Percentiles rank a stretch among this genome's conserved stretches.
Evolutionary conservation across 1,139 yeast species (phyloP).

Genomic region (Yarrowia galli): DNA sequence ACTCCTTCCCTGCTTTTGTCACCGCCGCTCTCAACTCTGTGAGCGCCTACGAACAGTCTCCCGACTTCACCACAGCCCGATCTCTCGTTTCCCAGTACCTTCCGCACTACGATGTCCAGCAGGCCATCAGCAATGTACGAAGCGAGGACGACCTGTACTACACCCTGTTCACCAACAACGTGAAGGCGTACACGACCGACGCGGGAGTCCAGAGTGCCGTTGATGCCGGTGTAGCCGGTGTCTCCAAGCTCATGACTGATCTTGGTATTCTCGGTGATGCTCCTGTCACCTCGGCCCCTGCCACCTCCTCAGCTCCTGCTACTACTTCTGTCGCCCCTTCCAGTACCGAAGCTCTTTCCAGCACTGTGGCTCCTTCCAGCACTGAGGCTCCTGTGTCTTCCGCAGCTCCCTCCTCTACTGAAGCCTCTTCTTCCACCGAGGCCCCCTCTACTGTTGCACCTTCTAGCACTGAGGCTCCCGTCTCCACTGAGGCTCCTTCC

Average conservation of each 20-base stretch:
- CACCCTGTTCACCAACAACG: conserved; percentile 15
- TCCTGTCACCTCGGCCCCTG: neutral
- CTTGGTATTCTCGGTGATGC: conserved; percentile 9
- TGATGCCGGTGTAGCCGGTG: neutral
- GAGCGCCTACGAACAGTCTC: conserved; percentile 18
- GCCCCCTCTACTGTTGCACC: neutral
- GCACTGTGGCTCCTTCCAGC: neutral
- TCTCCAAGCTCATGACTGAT: conserved; percentile 18
- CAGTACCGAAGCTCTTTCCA: neutral
- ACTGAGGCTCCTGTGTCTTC: neutral
- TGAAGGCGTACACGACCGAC: neutral
- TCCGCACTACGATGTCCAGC: conserved; percentile 10
- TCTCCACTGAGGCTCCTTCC: neutral
- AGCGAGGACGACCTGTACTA: conserved; percentile 3
- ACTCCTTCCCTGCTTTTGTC: conserved; percentile 32
- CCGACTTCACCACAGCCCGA: conserved; percentile 19
- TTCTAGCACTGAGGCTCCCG: neutral
- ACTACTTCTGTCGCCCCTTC: neutral
- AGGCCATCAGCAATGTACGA: conserved; percentile 25
- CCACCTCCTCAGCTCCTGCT: neutral
- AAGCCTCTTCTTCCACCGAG: neutral
- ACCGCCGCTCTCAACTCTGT: conserved; percentile 1
- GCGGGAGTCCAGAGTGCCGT: conserved; percentile 14
- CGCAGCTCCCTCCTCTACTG: neutral
- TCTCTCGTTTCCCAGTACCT: conserved; percentile 7